Conservation (phyloP, 176 grass and related monocot species). For the Echinochloa phyllopogon region DNA sequence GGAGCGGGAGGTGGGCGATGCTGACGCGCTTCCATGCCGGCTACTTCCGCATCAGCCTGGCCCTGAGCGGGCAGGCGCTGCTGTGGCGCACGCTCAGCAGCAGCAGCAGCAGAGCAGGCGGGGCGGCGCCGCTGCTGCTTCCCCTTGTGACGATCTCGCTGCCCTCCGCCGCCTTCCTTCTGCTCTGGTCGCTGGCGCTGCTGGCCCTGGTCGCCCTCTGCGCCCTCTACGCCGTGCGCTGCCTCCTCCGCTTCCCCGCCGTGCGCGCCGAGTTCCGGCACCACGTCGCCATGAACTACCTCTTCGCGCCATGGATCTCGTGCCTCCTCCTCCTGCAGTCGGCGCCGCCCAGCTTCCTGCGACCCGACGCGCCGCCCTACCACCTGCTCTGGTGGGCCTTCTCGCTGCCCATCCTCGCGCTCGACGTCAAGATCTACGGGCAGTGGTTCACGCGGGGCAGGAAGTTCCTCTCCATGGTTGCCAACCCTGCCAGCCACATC, state of each 20-base stretch:
- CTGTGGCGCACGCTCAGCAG: slow-evolving; percentile 81
- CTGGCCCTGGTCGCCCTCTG: slow-evolving; percentile 65
- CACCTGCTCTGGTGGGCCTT: slow-evolving; percentile 70
- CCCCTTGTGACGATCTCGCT: slow-evolving; percentile 34
- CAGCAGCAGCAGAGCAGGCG: no score
- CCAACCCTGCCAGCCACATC: slow-evolving; percentile 92
- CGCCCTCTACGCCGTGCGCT: slow-evolving; percentile 64
- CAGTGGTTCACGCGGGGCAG: slow-evolving; percentile 90
- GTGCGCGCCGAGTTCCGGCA: slow-evolving; percentile 86
- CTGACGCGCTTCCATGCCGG: slow-evolving; percentile 82
- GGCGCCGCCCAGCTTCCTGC: slow-evolving; percentile 55
- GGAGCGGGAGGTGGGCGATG: slow-evolving; percentile 27
- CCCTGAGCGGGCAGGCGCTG: slow-evolving; percentile 79
- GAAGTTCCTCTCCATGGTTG: slow-evolving; percentile 87
- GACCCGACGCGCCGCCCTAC: slow-evolving; percentile 45
- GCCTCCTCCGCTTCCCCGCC: slow-evolving; percentile 60
- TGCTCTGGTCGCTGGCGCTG: slow-evolving; percentile 84
- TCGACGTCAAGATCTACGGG: slow-evolving; percentile 93
- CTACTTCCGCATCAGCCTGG: slow-evolving; percentile 93
- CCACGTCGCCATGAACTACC: slow-evolving; percentile 95
- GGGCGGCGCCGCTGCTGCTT: slow-evolving; percentile 35
- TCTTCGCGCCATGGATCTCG: slow-evolving; percentile 96
- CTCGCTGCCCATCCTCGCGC: slow-evolving; percentile 70
- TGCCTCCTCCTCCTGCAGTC: slow-evolving; percentile 87
- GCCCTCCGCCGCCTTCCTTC: slow-evolving; percentile 75